Evolutionary conservation across 805 yeast species (phyloP), one percentile per base, ranked within the genome.

Genomic region (Monosporozyma aerobia): DNA sequence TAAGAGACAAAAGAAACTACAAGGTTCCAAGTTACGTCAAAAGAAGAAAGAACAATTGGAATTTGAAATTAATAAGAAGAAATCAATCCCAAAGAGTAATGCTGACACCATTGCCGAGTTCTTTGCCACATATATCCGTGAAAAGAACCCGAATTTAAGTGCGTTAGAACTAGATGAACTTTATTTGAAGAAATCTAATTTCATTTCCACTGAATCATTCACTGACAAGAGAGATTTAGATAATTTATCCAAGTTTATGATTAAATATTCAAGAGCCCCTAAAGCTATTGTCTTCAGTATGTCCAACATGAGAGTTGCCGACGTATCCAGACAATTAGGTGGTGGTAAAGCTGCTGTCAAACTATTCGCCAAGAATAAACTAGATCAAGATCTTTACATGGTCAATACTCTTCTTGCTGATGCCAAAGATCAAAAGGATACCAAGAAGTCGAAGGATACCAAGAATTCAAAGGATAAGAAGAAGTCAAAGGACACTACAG

Each of bases 281-380:
- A 60, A 69, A n/a, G 69, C 75, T 0, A 59, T 72, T 71, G 77
- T 69, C 64, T 81, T 57, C 68, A 83, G 90, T 0, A 77, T 85
- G 74, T 87, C 96, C 0, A 94, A 96, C 10, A 72, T 89, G 25
- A 77, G 97, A 58, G 94, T 89, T 1, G 92, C 97, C 62, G 97
- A 90, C 61, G 76, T 89, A 2, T 84, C 79, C 63, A 77, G 96
- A 57, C 81, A 86, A 1, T 62, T 79, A 78, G 51, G 74, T 69
- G 64, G 75, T 60, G 52, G 72, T 41, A 76, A 80, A 10, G 78
- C 82, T 0, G 78, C 89, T 3, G 59, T 87, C 48, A 88, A 87
- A 65, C 64, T 88, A 48, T 87, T 88, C 61, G 79, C 83, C 56
- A 88, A 88, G 69, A 87, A 86, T 64, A 82, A 83, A 57, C 63